Conservation (phyloP, 1,139 yeast species). For the Candida pseudocylindracea region DNA sequence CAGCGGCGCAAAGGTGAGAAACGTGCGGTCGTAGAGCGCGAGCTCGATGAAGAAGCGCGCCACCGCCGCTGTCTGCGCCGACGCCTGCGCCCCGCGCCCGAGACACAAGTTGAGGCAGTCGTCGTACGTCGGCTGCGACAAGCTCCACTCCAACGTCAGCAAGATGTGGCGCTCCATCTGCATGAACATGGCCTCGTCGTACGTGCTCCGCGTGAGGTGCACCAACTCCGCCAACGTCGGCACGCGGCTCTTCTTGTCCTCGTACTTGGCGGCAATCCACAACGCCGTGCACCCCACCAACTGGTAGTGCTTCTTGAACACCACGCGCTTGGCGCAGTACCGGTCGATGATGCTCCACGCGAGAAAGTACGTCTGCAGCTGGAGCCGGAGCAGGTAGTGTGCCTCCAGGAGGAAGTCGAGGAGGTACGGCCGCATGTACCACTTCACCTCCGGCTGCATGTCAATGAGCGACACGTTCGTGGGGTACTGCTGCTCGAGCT, state of each 20-base stretch:
- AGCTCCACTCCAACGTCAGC: slow-evolving; percentile 64
- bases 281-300: slow-evolving; percentile 82
- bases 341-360: slow-evolving; percentile 73
- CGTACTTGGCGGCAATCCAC: slow-evolving; percentile 90
- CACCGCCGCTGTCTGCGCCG: slow-evolving; percentile 26
- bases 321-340: slow-evolving; percentile 77
- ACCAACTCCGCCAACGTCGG: slow-evolving; percentile 66
- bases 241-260: slow-evolving; percentile 66
- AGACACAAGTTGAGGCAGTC: slow-evolving; percentile 27
- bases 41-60: slow-evolving; percentile 56
- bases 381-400: slow-evolving; percentile 55
- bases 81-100: slow-evolving; percentile 12
- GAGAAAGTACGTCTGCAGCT: slow-evolving; percentile 59
- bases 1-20: slow-evolving; percentile 38
- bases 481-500: slow-evolving; percentile 17
- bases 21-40: slow-evolving; percentile 49
- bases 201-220: slow-evolving; percentile 63
- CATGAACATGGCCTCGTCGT: slow-evolving; percentile 73
- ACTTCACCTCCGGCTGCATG: slow-evolving; percentile 75
- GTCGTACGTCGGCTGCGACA: slow-evolving; percentile 40
- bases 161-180: slow-evolving; percentile 92
- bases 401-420: slow-evolving; percentile 68
- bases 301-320: slow-evolving; percentile 83
- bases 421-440: slow-evolving; percentile 83
- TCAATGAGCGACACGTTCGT: slow-evolving; percentile 55